These are phyloP conservation scores for Fomitiporia mediterranea DNA, from an alignment of 1,284 basidiomycete genomes.

Conservation along the genomic window DNA sequence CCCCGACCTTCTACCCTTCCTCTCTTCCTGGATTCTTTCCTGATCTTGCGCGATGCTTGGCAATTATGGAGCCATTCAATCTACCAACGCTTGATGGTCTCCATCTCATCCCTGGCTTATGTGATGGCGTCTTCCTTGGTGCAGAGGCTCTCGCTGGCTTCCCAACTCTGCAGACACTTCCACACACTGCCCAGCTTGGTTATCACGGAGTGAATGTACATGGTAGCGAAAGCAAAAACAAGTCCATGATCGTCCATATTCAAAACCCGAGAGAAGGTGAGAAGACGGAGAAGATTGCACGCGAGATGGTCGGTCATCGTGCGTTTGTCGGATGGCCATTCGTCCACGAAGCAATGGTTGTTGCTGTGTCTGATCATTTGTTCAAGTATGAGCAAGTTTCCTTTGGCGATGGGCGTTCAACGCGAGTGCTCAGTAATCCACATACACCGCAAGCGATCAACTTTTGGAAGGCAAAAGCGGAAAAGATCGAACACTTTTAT, in stretches of 20 bases:
- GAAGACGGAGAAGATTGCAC: slow-evolving; percentile 73
- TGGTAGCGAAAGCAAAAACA: slow-evolving; percentile 84
- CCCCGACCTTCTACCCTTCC: slow-evolving; percentile 74
- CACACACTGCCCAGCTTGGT: slow-evolving; percentile 72
- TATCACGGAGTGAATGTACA: slow-evolving; percentile 94
- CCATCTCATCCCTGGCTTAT: slow-evolving; percentile 81
- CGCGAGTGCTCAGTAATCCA: slow-evolving; percentile 64
- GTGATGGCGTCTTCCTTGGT: slow-evolving; percentile 87
- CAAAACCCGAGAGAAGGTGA: slow-evolving; percentile 67
- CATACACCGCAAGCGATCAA: slow-evolving; percentile 63
- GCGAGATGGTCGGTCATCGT: slow-evolving; percentile 70
- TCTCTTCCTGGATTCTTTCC: slow-evolving; percentile 96
- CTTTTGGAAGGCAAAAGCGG: slow-evolving; percentile 75
- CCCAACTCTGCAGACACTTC: slow-evolving; percentile 89
- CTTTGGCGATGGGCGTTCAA: slow-evolving; percentile 47
- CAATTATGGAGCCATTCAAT: slow-evolving; percentile 75
- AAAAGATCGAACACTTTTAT: slow-evolving; percentile 79
- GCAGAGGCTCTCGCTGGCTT: slow-evolving; percentile 89
- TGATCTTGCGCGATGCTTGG: slow-evolving; percentile 77
- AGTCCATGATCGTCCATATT: slow-evolving; percentile 89
- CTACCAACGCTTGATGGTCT: slow-evolving; percentile 87
- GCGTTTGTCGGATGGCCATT: slow-evolving; percentile 93
- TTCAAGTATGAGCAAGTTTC: slow-evolving; percentile 82
- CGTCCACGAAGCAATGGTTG: slow-evolving; percentile 86
- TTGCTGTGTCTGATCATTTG: slow-evolving; percentile 81